Base-by-base conservation (phyloP, 2,329 filamentous ascomycete species). In the Talaromyces amestolkiae region DNA sequence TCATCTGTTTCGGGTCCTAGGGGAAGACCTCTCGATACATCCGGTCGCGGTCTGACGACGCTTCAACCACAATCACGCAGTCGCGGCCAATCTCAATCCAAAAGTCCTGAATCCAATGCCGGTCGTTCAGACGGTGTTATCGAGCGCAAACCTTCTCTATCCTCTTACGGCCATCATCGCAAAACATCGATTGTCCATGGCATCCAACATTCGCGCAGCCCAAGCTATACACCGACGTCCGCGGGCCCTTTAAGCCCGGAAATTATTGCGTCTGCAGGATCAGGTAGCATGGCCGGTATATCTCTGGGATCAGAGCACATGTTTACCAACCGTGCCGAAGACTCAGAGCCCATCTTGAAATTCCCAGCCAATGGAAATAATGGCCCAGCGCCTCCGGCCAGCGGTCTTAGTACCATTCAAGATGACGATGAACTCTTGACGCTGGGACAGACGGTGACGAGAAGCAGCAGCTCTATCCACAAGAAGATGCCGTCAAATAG, bases 131-230 rank as follows among this genome's bases (percentile, higher is more conserved):
- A 70, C 45, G 67, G 72, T 68, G 74, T 72, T 68, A 69, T 80
- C 66, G 79, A 81, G 71, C 74, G 78, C 67, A 72, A 76, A 62
- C 77, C 79, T 41, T 81, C 78, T 7, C 47, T 67, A n/a, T 79
- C 78, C 66, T 85, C 84, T 17, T 89, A 98, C 83, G 92, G 91
- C 66, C 93, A 99, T 77, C 93, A 98, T 79, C 89, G 95, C 64
- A 93, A 99, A 81, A 96, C 94, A 0, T 98, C 94, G 58, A 97
- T 98, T 72, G 93, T 98, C 65, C 92, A 98, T 87, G 94, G 95
- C 63, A 78, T 96, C 70, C 93, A 97, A 77, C 95, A 99, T 79
- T 90, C 86, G 65, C 82, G 94, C 79, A 96, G 96, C 85, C 91
- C 93, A 72, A 97, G 93, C 80, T 87, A 79, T 70, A 76, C 77